Base-by-base conservation (phyloP, 306 rosid genomes). In the Prunus dulcis region DNA sequence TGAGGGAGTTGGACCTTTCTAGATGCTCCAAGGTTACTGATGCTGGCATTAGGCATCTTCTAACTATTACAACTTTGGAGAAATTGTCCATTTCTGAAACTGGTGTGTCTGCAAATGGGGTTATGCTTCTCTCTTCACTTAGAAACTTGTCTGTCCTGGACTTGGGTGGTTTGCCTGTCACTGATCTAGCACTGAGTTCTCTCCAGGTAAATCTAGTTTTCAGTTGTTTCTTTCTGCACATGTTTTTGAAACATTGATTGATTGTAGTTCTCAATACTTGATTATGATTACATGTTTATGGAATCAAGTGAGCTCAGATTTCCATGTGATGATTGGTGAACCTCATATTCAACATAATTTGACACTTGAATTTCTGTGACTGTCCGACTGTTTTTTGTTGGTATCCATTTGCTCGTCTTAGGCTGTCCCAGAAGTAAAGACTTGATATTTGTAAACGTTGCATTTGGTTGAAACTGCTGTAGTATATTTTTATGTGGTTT, bases 141-240 rank as follows among this genome's bases (percentile, higher is more conserved):
- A 56, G 55, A 73, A 80, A 80, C 75, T 84, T 94, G 88, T 76
- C 80, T 60, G 80, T 87, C 76, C 92, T 94, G 63, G 95, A 92
- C 79, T 86, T 92, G 82, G 98, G 98, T 65, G 98, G 97, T 78
- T 88, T 94, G 76, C 97, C 90, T 11, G 89, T 92, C 10, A 92
- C 93, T 75, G 97, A 95, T 77, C 77, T 19, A 25, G 67, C 91
- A 14, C 69, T 95, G 67, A 78, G 65, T 75, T 86, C 89, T 2
- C 84, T 95, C n/a, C 92, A 83, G 95, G 98, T 90, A 71, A 46
- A 64, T 25, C 58, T 38, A 9, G n/a, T 61, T 32, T 55, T 74
- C 43, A 17, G 51, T 6, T 64, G 12, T 43, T 47, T 78, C 0
- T 38, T 47, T 78, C 0, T 38, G 25, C n/a, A 17, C 9, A 12